Conservation (phyloP, 164 flowering plant genomes). For the Houttuynia cordata region DNA sequence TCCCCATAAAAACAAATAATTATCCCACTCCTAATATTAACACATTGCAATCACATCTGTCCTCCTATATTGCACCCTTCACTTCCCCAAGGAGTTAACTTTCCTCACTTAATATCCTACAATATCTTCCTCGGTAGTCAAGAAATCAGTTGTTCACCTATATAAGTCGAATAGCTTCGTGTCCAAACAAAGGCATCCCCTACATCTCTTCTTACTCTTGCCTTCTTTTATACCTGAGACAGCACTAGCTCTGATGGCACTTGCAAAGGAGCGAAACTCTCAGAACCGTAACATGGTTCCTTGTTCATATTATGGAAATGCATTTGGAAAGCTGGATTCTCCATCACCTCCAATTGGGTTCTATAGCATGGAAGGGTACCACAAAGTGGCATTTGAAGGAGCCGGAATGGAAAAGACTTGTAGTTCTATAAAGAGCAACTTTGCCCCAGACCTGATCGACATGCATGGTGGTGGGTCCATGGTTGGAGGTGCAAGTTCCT, state of each 20-base stretch:
- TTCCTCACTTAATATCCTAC: not conserved
- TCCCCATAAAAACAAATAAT: constrained; percentile 20
- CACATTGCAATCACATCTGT: no score
- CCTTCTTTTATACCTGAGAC: not conserved
- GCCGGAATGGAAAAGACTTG: constrained; percentile 12
- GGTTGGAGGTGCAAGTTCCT: constrained; percentile 6
- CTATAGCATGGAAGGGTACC: constrained; percentile 6
- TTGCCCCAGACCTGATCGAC: constrained; percentile 26
- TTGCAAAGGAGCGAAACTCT: constrained; percentile 23
- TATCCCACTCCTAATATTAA: not conserved
- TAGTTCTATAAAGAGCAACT: constrained; percentile 15
- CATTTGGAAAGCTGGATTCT: constrained; percentile 5
- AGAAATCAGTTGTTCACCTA: not conserved
- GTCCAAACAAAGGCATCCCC: not conserved
- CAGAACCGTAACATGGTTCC: constrained; percentile 6
- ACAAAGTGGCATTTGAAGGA: constrained; percentile 9
- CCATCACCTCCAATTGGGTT: constrained; percentile 6
- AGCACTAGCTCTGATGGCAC: constrained; percentile 24
- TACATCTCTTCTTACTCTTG: not conserved
- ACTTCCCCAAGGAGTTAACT: not conserved
- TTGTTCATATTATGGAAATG: constrained; percentile 15
- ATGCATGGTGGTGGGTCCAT: constrained; percentile 13
- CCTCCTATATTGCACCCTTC: not conserved
- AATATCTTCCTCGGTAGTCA: not conserved
- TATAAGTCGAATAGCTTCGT: constrained; percentile 1